phyloP scores from a whole-genome alignment of 2,329 filamentous ascomycete genomes.

The Hypoxylon sp. region DNA sequence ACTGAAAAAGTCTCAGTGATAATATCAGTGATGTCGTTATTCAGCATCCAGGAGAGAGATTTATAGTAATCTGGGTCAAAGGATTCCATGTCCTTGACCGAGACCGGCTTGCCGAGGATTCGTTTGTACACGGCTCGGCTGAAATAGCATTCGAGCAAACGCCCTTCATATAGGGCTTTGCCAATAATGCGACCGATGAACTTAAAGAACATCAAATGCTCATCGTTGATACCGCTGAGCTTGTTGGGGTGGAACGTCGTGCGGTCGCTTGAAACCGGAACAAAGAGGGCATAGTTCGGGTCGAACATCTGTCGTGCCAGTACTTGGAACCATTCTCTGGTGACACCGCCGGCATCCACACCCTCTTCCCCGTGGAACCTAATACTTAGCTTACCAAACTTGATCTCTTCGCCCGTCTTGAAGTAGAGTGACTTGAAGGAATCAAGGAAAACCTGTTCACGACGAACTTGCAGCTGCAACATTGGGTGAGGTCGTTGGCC shows the following conservation, averaged over 20 bases:
- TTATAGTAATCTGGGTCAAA: constrained; percentile 99
- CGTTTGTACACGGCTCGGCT: constrained; percentile 98
- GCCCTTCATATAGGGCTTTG: constrained; percentile 96
- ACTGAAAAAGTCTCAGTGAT: constrained; percentile 97
- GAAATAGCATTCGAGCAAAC: constrained; percentile 97
- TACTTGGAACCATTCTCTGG: constrained; percentile 98
- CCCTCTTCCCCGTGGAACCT: constrained; percentile 98
- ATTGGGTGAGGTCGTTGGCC: constrained; percentile 72
- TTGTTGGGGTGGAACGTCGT: constrained; percentile 99
- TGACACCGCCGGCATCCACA: constrained; percentile 97
- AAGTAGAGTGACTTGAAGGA: constrained; percentile 99
- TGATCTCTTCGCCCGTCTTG: constrained; percentile 97
- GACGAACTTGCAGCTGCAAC: constrained; percentile 88
- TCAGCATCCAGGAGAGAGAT: constrained; percentile 96
- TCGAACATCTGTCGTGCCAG: constrained; percentile 99
- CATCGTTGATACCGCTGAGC: constrained; percentile 91
- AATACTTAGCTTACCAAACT: constrained; percentile 98
- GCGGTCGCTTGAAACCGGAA: constrained; percentile 94
- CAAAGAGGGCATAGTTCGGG: constrained; percentile 96
- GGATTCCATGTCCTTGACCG: constrained; percentile 99
- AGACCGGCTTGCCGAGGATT: constrained; percentile 93
- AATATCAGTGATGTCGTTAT: constrained; percentile 98
- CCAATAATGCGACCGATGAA: constrained; percentile 99
- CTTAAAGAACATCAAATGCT: constrained; percentile 98
- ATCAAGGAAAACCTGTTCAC: constrained; percentile 96